Conservation (phyloP, 2,329 filamentous ascomycete genomes). For the Phaeosphaeriaceae sp. region DNA sequence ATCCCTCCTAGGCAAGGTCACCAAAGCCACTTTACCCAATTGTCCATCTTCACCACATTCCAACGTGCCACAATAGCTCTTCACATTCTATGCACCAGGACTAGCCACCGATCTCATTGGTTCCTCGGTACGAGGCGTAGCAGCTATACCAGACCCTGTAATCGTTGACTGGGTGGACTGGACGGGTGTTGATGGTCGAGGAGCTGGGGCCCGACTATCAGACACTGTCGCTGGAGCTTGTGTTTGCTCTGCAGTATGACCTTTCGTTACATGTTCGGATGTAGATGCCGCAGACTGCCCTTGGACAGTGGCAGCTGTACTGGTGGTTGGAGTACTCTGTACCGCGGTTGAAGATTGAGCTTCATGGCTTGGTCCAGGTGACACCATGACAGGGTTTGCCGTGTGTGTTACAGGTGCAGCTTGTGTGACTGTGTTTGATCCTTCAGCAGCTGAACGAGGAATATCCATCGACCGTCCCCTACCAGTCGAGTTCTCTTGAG, state of each 20-base stretch:
- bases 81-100: background rate
- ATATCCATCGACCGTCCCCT: slow-evolving; percentile 39
- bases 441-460: slow-evolving; percentile 20
- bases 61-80: background rate
- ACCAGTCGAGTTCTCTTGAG: slow-evolving; percentile 20
- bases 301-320: background rate
- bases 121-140: background rate
- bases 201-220: background rate
- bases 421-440: slow-evolving; percentile 30
- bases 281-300: background rate
- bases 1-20: background rate
- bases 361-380: background rate
- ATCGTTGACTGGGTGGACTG: slow-evolving; percentile 2
- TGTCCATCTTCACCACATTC: background rate
- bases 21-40: background rate
- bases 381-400: background rate
- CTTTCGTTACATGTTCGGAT: too few species aligned
- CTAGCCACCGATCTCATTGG: background rate
- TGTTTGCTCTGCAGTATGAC: background rate
- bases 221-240: background rate
- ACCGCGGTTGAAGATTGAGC: background rate
- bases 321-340: background rate
- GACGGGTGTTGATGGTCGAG: slow-evolving; percentile 13
- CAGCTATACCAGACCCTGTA: background rate
- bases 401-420: slow-evolving; percentile 15